A percentile compares a stretch with the other conserved stretches of the same genome.
Evolutionary conservation across 352 stramenopile species (phyloP).

Genomic region (Phytophthora gonapodyides): DNA sequence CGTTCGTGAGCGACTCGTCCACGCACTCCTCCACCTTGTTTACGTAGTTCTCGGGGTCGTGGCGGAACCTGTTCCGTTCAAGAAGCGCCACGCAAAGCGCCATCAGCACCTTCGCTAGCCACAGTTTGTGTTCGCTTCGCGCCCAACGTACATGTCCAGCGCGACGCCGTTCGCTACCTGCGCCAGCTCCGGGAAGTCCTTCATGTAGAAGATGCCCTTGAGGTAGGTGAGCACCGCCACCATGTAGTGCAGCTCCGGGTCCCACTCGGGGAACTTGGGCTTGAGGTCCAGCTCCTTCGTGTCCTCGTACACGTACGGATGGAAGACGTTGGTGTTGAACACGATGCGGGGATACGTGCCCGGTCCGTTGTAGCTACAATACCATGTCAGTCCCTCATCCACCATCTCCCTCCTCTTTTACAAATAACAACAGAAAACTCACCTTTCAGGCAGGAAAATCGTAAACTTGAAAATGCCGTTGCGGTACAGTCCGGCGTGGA

Average conservation of each 20-base stretch:
- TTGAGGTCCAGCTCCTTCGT: conserved; percentile 92
- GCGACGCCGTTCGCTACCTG: conserved; percentile 86
- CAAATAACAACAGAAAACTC: not conserved
- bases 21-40: conserved; percentile 92
- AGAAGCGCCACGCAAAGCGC: not conserved
- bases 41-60: conserved; percentile 89
- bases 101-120: conserved; percentile 4
- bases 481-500: conserved; percentile 94
- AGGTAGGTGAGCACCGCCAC: conserved; percentile 96
- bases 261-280: conserved; percentile 92
- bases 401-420: not conserved
- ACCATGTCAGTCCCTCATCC: conserved; percentile 16
- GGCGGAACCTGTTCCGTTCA: conserved; percentile 53
- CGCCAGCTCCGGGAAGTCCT: conserved; percentile 80
- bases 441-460: conserved; percentile 81
- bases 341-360: conserved; percentile 92
- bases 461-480: conserved; percentile 98
- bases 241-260: conserved; percentile 95
- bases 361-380: conserved; percentile 92
- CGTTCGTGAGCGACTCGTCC: conserved; percentile 91
- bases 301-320: conserved; percentile 90
- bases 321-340: conserved; percentile 94
- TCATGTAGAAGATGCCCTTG: conserved; percentile 98
- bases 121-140: not conserved
- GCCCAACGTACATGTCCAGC: conserved; percentile 75